These are phyloP conservation scores for Heliamphora exappendiculata DNA, from an alignment of 148 eudicot genomes.

Conservation along the genomic window DNA sequence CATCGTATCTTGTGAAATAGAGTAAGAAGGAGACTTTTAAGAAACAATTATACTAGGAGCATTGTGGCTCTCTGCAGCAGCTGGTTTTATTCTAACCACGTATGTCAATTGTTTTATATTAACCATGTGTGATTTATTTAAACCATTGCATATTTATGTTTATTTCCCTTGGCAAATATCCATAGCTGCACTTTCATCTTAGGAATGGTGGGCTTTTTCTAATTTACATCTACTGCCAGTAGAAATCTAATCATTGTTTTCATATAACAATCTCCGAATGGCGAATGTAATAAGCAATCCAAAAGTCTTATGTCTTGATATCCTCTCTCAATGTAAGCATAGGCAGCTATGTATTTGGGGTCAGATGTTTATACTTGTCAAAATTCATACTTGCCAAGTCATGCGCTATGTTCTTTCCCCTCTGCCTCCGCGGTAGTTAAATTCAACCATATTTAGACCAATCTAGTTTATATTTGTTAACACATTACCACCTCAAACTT, in stretches of 20 bases:
- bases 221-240: neutral
- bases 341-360: neutral
- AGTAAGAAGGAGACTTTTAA: too few species aligned
- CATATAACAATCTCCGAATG: neutral
- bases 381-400: neutral
- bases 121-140: too few species aligned
- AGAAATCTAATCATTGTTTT: neutral
- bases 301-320: neutral
- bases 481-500: neutral
- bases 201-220: too few species aligned
- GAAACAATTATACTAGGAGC: too few species aligned
- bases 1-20: too few species aligned
- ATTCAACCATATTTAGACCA: neutral
- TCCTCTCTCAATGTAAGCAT: neutral
- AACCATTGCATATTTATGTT: too few species aligned
- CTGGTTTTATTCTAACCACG: too few species aligned
- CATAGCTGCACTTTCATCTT: too few species aligned
- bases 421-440: neutral
- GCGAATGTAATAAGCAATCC: neutral
- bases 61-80: too few species aligned
- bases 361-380: neutral
- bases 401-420: neutral
- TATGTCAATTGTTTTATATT: too few species aligned
- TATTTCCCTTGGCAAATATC: too few species aligned
- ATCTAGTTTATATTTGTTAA: neutral